phyloP scores from a whole-genome alignment of 2,329 filamentous ascomycete genomes.

The Ascochyta koolunga region DNA sequence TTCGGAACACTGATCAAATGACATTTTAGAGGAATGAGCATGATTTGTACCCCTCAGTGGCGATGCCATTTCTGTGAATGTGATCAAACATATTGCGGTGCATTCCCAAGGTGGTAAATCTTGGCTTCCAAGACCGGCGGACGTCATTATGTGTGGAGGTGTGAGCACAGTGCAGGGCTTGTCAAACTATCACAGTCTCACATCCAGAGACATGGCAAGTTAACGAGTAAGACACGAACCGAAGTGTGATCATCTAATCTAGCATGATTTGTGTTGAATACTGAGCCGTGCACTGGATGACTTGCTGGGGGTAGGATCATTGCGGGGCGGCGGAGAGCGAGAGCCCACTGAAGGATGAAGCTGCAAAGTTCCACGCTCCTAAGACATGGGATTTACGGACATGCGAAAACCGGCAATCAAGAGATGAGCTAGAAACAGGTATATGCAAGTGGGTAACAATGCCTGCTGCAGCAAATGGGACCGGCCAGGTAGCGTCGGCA shows the following conservation, averaged over 20 bases:
- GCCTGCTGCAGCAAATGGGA: slow-evolving; percentile 2
- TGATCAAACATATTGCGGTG: slow-evolving; percentile 10
- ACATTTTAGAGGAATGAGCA: slow-evolving; percentile 7
- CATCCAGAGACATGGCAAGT: slow-evolving; percentile 10
- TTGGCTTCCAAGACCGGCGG: slow-evolving; percentile 24
- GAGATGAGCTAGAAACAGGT: slow-evolving; percentile 9
- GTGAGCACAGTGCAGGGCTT: slow-evolving; percentile 10
- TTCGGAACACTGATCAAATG: slow-evolving; percentile 1
- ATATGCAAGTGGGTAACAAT: slow-evolving; percentile 14
- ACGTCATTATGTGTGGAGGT: slow-evolving; percentile 22
- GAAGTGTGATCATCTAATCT: slow-evolving; percentile 1
- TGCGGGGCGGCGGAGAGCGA: slow-evolving; percentile 3
- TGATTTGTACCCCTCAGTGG: slow-evolving; percentile 26
- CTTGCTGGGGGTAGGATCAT: slow-evolving; percentile 2
- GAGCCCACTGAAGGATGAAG: background rate
- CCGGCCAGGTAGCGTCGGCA: slow-evolving; percentile 14
- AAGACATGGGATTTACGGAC: background rate
- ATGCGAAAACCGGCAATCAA: slow-evolving; percentile 4
- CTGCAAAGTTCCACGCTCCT: background rate
- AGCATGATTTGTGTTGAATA: slow-evolving; percentile 7
- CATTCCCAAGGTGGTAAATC: slow-evolving; percentile 23
- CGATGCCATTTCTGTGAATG: slow-evolving; percentile 15
- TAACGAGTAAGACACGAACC: slow-evolving; percentile 8
- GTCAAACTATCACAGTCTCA: slow-evolving; percentile 18
- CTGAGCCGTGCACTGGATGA: slow-evolving; percentile 2